Evolutionary conservation across 495 filamentous ascomycete species (phyloP).

Genomic region (Podospora fimiseda): DNA sequence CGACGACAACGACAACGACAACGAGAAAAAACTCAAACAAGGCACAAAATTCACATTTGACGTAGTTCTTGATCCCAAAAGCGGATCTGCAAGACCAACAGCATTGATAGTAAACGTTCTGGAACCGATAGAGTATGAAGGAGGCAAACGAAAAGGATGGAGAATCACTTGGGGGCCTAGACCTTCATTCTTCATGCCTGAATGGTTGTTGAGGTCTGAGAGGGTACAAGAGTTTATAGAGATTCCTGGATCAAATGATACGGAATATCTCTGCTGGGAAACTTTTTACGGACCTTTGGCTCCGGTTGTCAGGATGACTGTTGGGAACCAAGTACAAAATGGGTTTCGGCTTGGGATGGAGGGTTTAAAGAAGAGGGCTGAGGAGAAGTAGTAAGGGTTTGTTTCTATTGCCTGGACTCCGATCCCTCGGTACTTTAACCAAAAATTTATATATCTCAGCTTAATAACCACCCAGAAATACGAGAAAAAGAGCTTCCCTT

Average conservation of each 20-base stretch:
- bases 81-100: conserved; percentile 4
- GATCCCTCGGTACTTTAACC: too few relatives aligned
- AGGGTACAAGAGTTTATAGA: conserved; percentile 35
- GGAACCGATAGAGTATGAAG: conserved; percentile 18
- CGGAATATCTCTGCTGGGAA: conserved; percentile 32
- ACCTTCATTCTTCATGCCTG: conserved; percentile 12
- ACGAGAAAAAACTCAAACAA: conserved; percentile 13
- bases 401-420: too few relatives aligned
- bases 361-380: conserved; percentile 27
- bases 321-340: conserved; percentile 17
- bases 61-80: conserved; percentile 21
- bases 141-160: conserved; percentile 16
- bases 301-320: conserved; percentile 15
- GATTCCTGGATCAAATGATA: conserved; percentile 6
- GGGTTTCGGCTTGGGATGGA: conserved; percentile 30
- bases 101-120: conserved; percentile 25
- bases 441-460: too few relatives aligned
- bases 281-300: conserved; percentile 35
- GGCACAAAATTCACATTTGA: conserved; percentile 30
- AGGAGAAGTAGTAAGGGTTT: conserved; percentile 10
- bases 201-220: conserved; percentile 28
- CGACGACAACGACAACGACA: background rate
- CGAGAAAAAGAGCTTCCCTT: too few relatives aligned
- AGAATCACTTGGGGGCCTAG: conserved; percentile 28
- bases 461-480: too few relatives aligned